phyloP scores from a whole-genome alignment of 345 rosid species.

The Litchi chinensis region DNA sequence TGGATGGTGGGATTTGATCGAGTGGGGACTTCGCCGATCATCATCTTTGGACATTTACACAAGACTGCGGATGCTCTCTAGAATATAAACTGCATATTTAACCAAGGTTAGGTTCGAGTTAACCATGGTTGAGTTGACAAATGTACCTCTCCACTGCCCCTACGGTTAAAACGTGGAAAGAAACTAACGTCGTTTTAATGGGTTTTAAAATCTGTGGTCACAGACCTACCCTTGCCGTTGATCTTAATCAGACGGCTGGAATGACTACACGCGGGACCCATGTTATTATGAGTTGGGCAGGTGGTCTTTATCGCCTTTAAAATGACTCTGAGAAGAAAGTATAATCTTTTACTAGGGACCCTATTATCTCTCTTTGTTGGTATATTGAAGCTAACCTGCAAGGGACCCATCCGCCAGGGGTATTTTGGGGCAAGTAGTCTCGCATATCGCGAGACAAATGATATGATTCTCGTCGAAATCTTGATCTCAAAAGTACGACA shows the following conservation, averaged over 20 bases:
- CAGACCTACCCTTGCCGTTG: slow-evolving; percentile 33
- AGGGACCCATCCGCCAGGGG: slow-evolving; percentile 8
- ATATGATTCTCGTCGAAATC: slow-evolving; percentile 35
- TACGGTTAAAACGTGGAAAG: slow-evolving; percentile 33
- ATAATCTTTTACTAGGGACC: slow-evolving; percentile 19
- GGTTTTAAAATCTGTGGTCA: slow-evolving; percentile 8
- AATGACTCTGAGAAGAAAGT: neutral
- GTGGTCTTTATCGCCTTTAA: neutral
- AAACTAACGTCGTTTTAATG: neutral
- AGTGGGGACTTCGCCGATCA: slow-evolving; percentile 47
- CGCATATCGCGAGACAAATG: slow-evolving; percentile 29
- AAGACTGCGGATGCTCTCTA: neutral
- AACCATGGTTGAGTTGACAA: slow-evolving; percentile 33
- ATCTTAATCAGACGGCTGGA: slow-evolving; percentile 15
- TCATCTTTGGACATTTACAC: slow-evolving; percentile 41
- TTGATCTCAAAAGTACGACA: too few relatives aligned
- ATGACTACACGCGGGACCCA: neutral
- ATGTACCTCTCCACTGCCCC: slow-evolving; percentile 32
- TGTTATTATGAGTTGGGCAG: neutral
- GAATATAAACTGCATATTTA: slow-evolving; percentile 41
- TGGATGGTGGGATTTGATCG: slow-evolving; percentile 53
- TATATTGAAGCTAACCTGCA: slow-evolving; percentile 15
- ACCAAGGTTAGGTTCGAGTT: slow-evolving; percentile 38
- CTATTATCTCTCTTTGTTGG: neutral
- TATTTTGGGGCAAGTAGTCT: slow-evolving; percentile 29